Evolutionary conservation across 192 early-diverging fungal species (phyloP), one percentile per base, ranked within the genome.

Genomic region (Umbelopsis isabellina): DNA sequence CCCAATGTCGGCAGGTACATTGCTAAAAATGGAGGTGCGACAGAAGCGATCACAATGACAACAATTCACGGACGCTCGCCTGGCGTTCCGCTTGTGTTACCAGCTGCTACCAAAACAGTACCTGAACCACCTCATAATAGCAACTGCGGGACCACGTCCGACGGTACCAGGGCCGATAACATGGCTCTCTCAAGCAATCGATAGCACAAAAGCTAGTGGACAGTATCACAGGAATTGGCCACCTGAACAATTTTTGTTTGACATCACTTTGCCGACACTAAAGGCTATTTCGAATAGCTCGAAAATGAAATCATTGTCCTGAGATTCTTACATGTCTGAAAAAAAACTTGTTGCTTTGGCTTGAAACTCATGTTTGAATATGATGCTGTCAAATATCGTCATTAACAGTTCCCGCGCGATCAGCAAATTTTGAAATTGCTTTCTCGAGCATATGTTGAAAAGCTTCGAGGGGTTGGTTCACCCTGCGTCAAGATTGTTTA

Each of bases 1-100:
- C 27, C 55, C 55, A 61, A 61, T 16, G 27, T 35, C 23, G 55
- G 55, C 27, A 61, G 55, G 55, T 30, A 61, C 55, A 61, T 61
- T 61, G 33, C 55, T 61, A 61, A 35, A 61, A 27, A 18, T 16
- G 33, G 55, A 22, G 55, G 30, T 61, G 18, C 55, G 12, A 61
- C 55, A 35, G 55, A 33, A 61, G 30, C 48, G 55, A 61, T 61
- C 55, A 61, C 55, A 61, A 61, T 61, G 55, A 61, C 55, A 61
- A 61, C 55, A 61, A 61, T 61, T 61, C 55, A 61, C 55, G 55
- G 55, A 61, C 55, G 33, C 55, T 61, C 33, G 55, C 55, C 55
- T n/a, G 27, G 16, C 55, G 55, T 35, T 41, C 37, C 37, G 37
- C 37, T 41, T 41, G 37, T 41, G 10, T 5, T 41, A 41, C 37